Evolutionary conservation across 768 basidiomycete genomes (phyloP), one percentile per base, ranked within the genome.

Genomic region (Russula griseocarnosa): DNA sequence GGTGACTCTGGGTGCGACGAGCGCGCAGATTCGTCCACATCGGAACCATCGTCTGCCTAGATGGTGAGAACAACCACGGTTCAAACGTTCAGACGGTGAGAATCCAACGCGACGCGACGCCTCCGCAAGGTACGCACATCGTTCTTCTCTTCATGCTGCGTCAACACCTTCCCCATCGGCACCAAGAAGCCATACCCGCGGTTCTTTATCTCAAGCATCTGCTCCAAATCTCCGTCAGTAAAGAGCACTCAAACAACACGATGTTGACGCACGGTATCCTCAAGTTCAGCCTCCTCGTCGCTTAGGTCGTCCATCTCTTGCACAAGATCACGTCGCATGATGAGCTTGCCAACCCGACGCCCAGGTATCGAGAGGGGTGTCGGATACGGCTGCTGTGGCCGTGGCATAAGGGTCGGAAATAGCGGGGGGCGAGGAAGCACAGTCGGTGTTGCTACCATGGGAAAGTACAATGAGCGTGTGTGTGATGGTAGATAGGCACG

Each of bases 301-400:
- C 88, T 91, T 65, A 93, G 74, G 69, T 93, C 89, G 54, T 90
- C 88, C 79, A 90, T 87, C 72, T 93, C 90, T 46, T 84, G 82
- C 65, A 83, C 81, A 34, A 91, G 72, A 73, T 92, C 86, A 26
- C 91, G 83, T 47, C 81, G 78, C 36, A 81, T 79, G 69, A 85
- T 86, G 67, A 90, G 73, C 50, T 83, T 80, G 2, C 80, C 82
- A 68, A 85, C 82, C 3, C 76, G 76, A 56, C 82, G 81, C 44
- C 81, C 77, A 54, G 72, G 78, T 44, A 73, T 73, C 3, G 83
- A 79, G 5, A 86, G 72, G 14, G 89, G 89, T 0, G 78, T 74
- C 6, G 87, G 87, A 62, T 86, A 82, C 0, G 87, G 81, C 53
- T 86, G 83, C 0, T 86, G 89, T 18, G 81, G 78, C 66, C 79